Evolutionary conservation across 208 protist species (phyloP).

Genomic region (Leishmania guyanensis): DNA sequence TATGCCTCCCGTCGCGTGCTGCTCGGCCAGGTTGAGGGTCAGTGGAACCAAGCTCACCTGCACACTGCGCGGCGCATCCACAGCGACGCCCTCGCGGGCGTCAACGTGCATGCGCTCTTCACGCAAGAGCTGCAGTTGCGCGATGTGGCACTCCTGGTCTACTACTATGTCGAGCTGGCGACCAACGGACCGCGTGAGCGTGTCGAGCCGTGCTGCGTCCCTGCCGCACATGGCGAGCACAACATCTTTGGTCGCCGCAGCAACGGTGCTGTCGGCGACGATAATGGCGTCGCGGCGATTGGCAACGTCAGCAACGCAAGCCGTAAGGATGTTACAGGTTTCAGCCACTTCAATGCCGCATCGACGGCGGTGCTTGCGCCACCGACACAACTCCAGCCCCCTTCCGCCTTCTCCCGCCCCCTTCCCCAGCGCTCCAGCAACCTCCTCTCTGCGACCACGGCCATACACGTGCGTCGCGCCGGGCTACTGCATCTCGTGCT

Average conservation of each 20-base stretch:
- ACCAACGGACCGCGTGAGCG: conserved; percentile 26
- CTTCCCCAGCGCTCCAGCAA: conserved; percentile 9
- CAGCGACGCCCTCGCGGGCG: conserved; percentile 12
- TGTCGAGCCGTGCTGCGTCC: conserved; percentile 26
- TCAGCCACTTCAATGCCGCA: background rate
- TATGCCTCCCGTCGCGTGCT: conserved; percentile 29
- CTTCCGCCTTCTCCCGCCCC: background rate
- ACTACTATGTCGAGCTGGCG: conserved; percentile 35
- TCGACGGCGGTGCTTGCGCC: background rate
- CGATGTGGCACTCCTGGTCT: conserved; percentile 25
- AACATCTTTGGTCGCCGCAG: conserved; percentile 35
- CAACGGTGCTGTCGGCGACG: conserved; percentile 9
- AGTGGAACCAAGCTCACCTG: conserved; percentile 26
- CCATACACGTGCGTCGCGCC: conserved; percentile 46
- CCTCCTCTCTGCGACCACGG: conserved; percentile 14
- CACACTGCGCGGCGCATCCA: conserved; percentile 16
- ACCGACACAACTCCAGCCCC: background rate
- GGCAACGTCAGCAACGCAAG: background rate
- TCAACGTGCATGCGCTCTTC: conserved; percentile 16
- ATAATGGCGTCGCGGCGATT: background rate
- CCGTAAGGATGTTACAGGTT: background rate
- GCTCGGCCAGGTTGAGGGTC: conserved; percentile 25
- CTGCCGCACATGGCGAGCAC: conserved; percentile 27
- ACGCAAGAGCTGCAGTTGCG: conserved; percentile 23
- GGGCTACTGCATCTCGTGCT: conserved; percentile 55